A percentile compares a stretch with the other conserved stretches of the same genome.
Conservation (phyloP, 202 grass and related monocot genomes). For the Setaria viridis region DNA sequence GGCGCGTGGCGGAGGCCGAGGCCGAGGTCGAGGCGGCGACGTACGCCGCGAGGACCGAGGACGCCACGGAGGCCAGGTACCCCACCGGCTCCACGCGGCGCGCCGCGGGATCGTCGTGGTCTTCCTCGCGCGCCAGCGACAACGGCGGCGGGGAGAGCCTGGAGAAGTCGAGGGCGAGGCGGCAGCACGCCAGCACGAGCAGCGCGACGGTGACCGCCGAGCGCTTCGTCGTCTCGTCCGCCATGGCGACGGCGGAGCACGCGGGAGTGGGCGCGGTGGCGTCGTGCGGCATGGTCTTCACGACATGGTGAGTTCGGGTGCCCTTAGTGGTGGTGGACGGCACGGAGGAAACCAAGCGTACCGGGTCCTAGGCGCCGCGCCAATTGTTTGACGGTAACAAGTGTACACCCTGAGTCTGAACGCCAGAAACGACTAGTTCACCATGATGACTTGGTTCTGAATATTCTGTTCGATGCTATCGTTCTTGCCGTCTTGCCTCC, state of each 20-base stretch:
- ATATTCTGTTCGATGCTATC: too few species aligned
- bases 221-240: not conserved
- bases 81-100: slow-evolving; percentile 24
- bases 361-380: too few species aligned
- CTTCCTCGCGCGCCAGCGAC: not conserved
- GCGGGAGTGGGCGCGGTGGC: not conserved
- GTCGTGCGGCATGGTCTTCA: not conserved
- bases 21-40: slow-evolving; percentile 23
- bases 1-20: slow-evolving; percentile 6
- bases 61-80: slow-evolving; percentile 29
- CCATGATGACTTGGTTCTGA: too few species aligned
- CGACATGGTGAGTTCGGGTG: not conserved
- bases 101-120: not conserved
- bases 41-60: slow-evolving; percentile 37
- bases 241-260: not conserved
- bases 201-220: slow-evolving; percentile 31
- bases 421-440: too few species aligned
- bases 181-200: slow-evolving; percentile 43
- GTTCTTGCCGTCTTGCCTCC: too few species aligned
- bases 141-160: not conserved
- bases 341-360: too few species aligned
- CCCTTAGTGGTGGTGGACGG: too few species aligned
- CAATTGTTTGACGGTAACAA: too few species aligned
- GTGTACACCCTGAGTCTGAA: too few species aligned
- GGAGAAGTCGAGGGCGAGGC: slow-evolving; percentile 25